Conservation (phyloP, 2,329 filamentous ascomycete genomes). For the Scedosporium dehoogii region DNA sequence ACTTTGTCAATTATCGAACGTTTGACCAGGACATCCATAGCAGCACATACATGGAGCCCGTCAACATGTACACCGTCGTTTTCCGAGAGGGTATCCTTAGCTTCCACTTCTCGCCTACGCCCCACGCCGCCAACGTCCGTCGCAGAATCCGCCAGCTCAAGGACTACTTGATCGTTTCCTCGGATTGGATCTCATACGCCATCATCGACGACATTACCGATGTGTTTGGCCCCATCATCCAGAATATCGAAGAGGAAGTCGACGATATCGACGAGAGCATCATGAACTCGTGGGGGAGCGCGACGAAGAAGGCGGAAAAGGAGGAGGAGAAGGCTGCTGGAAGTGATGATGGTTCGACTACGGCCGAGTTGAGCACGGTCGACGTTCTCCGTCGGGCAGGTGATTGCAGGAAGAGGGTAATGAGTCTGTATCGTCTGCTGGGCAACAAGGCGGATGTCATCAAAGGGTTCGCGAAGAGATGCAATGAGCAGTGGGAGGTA, state of each 20-base stretch:
- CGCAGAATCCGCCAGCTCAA: conserved; percentile 85
- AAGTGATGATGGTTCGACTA: conserved; percentile 30
- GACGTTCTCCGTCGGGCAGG: conserved; percentile 91
- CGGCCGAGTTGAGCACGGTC: conserved; percentile 39
- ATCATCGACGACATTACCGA: conserved; percentile 98
- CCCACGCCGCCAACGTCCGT: conserved; percentile 91
- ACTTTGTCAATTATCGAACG: conserved; percentile 96
- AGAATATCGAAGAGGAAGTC: conserved; percentile 89
- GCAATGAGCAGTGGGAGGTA: conserved; percentile 96
- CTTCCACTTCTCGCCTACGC: conserved; percentile 95
- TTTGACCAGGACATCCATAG: conserved; percentile 91
- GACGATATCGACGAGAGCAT: conserved; percentile 95
- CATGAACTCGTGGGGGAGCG: conserved; percentile 54
- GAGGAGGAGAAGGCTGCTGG: conserved; percentile 32
- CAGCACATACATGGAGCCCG: conserved; percentile 84
- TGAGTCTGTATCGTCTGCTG: conserved; percentile 84
- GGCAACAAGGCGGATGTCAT: conserved; percentile 99
- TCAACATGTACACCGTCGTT: conserved; percentile 96
- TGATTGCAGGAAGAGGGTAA: conserved; percentile 93
- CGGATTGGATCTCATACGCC: conserved; percentile 97
- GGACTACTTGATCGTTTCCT: conserved; percentile 85
- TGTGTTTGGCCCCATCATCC: conserved; percentile 85
- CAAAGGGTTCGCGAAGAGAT: conserved; percentile 96
- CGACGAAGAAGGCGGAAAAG: conserved; percentile 25
- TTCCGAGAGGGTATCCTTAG: conserved; percentile 92